phyloP scores from a whole-genome alignment of 257 asterid species.

The Leonotis leonurus region DNA sequence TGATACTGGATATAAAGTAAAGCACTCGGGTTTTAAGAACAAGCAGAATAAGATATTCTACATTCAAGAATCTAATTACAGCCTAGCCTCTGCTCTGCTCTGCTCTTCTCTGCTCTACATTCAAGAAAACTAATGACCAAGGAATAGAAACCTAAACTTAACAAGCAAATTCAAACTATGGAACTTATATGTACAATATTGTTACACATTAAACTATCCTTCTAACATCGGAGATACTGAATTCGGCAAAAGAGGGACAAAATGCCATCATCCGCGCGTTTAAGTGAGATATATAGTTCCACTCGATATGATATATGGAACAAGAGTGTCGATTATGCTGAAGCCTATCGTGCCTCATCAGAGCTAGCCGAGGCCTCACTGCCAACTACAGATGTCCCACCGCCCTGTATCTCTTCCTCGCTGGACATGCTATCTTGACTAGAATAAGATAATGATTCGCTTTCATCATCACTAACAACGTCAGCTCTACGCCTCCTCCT shows the following conservation, averaged over 20 bases:
- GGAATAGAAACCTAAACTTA: neutral
- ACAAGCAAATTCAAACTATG: constrained; percentile 3
- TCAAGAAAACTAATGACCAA: neutral
- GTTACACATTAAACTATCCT: constrained; percentile 11
- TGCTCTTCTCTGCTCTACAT: neutral
- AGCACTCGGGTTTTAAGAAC: neutral
- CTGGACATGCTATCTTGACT: constrained; percentile 56
- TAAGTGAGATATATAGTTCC: neutral
- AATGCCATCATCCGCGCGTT: neutral
- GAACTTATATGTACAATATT: constrained; percentile 25
- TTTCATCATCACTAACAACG: constrained; percentile 67
- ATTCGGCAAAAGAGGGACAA: neutral
- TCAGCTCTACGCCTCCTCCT: constrained; percentile 62
- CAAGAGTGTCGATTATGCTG: neutral
- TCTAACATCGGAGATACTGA: neutral
- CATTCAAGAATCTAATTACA: constrained; percentile 14
- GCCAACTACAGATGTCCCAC: constrained; percentile 37
- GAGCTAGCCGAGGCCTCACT: constrained; percentile 67
- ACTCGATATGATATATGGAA: too few relatives aligned
- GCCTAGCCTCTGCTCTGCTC: neutral
- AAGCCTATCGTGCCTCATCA: constrained; percentile 32
- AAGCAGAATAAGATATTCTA: constrained; percentile 13
- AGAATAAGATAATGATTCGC: constrained; percentile 53
- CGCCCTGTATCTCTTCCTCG: constrained; percentile 68
- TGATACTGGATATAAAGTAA: too few relatives aligned